Conservation (phyloP, 306 rosid species). For the Dalbergia cochinchinensis region DNA sequence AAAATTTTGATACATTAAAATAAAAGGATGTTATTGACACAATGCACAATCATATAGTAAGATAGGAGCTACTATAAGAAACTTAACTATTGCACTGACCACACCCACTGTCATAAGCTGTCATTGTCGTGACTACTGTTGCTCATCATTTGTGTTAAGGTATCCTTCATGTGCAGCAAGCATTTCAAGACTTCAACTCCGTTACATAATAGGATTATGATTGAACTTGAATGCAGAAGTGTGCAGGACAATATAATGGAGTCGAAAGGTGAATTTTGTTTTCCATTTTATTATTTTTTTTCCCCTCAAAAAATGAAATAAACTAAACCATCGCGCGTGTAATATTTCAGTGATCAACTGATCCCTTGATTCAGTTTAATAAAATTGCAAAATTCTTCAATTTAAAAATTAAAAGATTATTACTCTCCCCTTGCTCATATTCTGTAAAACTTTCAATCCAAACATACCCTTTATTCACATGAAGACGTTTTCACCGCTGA, state of each 20-base stretch:
- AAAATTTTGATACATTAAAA: too few species aligned
- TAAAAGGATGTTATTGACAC: background rate
- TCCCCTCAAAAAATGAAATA: too few species aligned
- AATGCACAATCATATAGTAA: slow-evolving; percentile 18
- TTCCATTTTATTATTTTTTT: too few species aligned
- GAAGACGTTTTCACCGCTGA: background rate
- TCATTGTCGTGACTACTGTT: slow-evolving; percentile 16
- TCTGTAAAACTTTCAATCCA: background rate
- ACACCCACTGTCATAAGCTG: background rate
- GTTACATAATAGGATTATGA: too few species aligned
- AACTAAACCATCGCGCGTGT: too few species aligned
- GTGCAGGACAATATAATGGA: background rate
- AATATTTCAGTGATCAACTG: background rate
- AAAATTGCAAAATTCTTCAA: too few species aligned
- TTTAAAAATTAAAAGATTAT: too few species aligned
- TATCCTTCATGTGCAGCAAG: too few species aligned
- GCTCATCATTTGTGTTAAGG: slow-evolving; percentile 3
- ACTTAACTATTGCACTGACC: slow-evolving; percentile 13
- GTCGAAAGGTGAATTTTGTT: too few species aligned
- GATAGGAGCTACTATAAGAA: background rate
- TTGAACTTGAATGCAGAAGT: background rate
- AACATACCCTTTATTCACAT: background rate
- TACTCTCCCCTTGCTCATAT: too few species aligned
- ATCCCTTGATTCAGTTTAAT: too few species aligned
- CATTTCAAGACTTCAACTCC: too few species aligned